Evolutionary conservation across 1,284 basidiomycete species (phyloP), one percentile per base, ranked within the genome.

Genomic region (Moesziomyces aphidis): DNA sequence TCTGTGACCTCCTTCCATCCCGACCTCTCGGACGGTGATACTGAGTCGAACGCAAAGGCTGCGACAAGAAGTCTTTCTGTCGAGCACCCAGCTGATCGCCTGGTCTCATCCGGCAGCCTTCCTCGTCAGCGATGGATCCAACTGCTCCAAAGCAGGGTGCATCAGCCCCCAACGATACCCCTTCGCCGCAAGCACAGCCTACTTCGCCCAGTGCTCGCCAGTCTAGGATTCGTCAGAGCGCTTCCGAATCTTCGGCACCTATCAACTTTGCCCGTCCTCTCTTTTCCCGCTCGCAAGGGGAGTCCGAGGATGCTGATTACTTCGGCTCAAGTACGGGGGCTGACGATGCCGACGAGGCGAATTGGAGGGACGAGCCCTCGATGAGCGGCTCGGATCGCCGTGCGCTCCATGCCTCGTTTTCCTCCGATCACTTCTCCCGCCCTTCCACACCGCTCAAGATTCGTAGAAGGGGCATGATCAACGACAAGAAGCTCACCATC

Each of bases 401-500:
- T 11, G 54, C 58, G 3, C 45, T 55, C 15, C 56, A 55, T 22
- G 23, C 45, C 11, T 67, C 64, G n/a, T 49, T 49, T 10, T 43
- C 45, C 11, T 46, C 48, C 2, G 49, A 58, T 28, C 28, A 28
- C 22, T 49, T 42, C 39, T 42, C 45, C 15, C 44, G 43, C 0
- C 22, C 43, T 26, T 55, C 52, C 2, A 67, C 64, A 3, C 60
- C 66, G 5, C 66, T 68, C 43, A 68, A 62, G 49, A 46, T 62
- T n/a, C 66, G 66, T 19, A 48, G 66, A 31, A 44, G 60, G 4
- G 66, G 66, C 10, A 39, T 59, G 52, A 49, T 57, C 15, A 62
- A 59, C 39, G 66, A 62, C 39, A 62, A 58, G 58, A 68, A 62
- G 49, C 60, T 68, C 48, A 68, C 65, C 43, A 61, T 68, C 59